These are phyloP conservation scores for Salmacisia buchloeana DNA, from an alignment of 1,284 basidiomycete species.

Conservation along the genomic window DNA sequence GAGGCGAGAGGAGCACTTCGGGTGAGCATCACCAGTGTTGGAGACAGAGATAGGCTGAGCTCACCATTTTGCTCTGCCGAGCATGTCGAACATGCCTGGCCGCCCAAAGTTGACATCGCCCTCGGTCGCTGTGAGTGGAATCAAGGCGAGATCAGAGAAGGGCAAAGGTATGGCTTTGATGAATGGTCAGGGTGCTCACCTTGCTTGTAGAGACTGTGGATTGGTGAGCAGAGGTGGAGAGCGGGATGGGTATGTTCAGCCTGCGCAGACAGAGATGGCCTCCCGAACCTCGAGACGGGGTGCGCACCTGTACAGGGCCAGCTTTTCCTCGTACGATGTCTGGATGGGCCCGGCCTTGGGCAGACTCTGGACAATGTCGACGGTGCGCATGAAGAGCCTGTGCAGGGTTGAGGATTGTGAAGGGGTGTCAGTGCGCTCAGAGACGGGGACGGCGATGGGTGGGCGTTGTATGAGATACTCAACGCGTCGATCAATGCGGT, in stretches of 20 bases:
- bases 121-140: constrained; percentile 65
- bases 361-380: constrained; percentile 80
- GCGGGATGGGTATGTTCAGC: not conserved
- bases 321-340: constrained; percentile 92
- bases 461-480: too few species aligned
- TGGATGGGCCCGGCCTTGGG: constrained; percentile 93
- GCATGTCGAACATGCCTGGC: constrained; percentile 85
- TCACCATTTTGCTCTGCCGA: constrained; percentile 89
- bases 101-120: constrained; percentile 74
- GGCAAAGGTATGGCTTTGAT: not conserved
- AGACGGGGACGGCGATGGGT: not conserved
- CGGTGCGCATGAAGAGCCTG: constrained; percentile 82
- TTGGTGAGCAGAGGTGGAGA: not conserved
- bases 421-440: too few species aligned
- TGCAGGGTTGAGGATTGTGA: constrained; percentile 32
- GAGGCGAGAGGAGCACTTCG: constrained; percentile 35
- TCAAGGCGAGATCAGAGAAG: not conserved
- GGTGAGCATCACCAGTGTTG: constrained; percentile 2
- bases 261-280: not conserved
- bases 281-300: too few species aligned
- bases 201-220: constrained; percentile 50
- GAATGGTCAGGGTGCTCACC: constrained; percentile 20
- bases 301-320: constrained; percentile 78
- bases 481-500: constrained; percentile 5
- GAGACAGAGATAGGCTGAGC: constrained; percentile 19